These are phyloP conservation scores for Mucor circinelloides DNA, from an alignment of 371 early-diverging fungal species.

Conservation along the genomic window DNA sequence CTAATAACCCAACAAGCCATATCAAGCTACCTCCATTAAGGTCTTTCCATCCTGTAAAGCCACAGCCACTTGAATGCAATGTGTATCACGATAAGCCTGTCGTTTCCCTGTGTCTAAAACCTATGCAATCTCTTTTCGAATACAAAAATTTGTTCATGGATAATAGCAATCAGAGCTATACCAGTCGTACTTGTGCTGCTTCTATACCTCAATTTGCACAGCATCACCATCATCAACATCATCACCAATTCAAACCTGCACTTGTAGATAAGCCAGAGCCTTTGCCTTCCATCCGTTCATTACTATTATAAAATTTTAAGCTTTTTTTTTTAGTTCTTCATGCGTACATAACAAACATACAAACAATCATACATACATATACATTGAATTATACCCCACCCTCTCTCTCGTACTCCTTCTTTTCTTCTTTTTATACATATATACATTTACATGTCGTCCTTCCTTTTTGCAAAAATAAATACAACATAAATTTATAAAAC, in stretches of 20 bases:
- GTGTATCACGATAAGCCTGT: neutral
- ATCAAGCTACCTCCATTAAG: constrained; percentile 10
- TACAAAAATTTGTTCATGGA: neutral
- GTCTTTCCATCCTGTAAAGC: neutral
- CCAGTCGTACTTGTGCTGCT: neutral
- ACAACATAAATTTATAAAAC: neutral
- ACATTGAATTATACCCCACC: neutral
- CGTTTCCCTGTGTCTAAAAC: neutral
- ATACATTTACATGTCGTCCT: neutral
- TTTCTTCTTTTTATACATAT: neutral
- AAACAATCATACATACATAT: neutral
- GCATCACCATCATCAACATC: neutral
- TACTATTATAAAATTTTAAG: constrained; percentile 2
- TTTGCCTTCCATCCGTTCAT: constrained; percentile 17
- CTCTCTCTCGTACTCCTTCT: neutral
- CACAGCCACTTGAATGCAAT: constrained; percentile 15
- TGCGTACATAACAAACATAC: neutral
- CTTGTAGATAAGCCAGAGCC: neutral
- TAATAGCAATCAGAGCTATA: neutral
- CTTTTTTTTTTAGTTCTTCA: neutral
- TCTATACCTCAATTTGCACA: neutral
- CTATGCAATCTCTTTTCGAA: constrained; percentile 2
- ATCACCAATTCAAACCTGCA: neutral
- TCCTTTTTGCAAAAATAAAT: neutral
- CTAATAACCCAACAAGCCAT: neutral